Conservation (phyloP, 306 rosid genomes). For the Fagus crenata region DNA sequence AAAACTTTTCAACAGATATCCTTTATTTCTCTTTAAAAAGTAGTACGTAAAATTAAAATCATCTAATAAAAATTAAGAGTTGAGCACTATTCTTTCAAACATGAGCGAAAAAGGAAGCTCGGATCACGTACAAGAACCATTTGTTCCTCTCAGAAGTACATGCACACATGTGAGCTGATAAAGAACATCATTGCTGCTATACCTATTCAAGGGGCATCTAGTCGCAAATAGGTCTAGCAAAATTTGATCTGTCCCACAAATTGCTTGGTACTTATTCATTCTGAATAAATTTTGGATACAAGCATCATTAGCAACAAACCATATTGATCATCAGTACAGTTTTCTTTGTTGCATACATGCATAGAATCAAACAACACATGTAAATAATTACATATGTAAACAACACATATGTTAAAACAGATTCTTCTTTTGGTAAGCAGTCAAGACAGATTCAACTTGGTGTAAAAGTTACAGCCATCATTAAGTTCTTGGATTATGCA, state of each 20-base stretch:
- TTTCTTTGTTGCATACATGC: background rate
- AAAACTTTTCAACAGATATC: background rate
- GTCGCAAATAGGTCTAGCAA: background rate
- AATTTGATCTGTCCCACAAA: background rate
- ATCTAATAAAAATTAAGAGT: background rate
- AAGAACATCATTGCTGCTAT: background rate
- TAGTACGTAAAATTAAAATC: background rate
- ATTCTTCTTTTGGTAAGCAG: too few relatives aligned
- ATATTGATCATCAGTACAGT: background rate
- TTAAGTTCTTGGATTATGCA: background rate
- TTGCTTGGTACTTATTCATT: background rate
- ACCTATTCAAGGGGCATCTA: background rate
- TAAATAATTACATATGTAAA: too few relatives aligned
- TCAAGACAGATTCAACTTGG: background rate
- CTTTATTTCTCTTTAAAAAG: background rate
- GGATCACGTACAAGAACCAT: constrained; percentile 2
- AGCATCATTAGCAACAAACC: background rate
- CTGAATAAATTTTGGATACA: background rate
- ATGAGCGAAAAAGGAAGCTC: background rate
- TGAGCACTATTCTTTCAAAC: background rate
- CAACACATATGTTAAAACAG: too few relatives aligned
- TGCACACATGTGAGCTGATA: constrained; percentile 6
- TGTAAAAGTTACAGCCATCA: background rate
- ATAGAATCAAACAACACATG: too few relatives aligned
- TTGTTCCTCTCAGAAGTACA: background rate